These are phyloP conservation scores for Sergeia podlipaevii DNA, from an alignment of 208 protist species.

Conservation along the genomic window DNA sequence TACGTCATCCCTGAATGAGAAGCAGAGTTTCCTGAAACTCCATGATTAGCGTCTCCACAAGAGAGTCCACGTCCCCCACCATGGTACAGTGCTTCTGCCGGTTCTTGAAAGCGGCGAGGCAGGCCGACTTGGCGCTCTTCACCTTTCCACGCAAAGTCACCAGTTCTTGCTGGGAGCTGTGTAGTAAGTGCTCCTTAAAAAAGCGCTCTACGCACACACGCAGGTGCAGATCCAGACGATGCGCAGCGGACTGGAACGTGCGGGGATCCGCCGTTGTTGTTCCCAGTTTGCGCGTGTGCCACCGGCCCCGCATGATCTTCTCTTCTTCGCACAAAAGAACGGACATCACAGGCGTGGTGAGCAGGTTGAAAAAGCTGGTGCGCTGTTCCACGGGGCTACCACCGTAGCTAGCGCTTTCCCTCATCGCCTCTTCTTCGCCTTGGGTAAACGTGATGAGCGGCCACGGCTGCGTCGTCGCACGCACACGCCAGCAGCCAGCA, in stretches of 20 bases:
- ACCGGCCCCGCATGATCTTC: too few relatives aligned
- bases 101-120: background rate
- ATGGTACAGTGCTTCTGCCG: background rate
- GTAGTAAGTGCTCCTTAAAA: conserved; percentile 2
- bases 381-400: too few relatives aligned
- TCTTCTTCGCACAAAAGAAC: too few relatives aligned
- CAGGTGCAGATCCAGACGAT: conserved; percentile 46
- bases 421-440: background rate
- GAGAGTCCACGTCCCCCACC: background rate
- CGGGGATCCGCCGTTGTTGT: background rate
- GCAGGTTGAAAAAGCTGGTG: too few relatives aligned
- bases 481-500: conserved; percentile 10
- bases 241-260: conserved; percentile 6
- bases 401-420: background rate
- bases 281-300: background rate
- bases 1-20: too few relatives aligned
- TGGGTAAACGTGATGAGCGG: conserved; percentile 10
- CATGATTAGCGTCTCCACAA: too few relatives aligned
- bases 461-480: conserved; percentile 20
- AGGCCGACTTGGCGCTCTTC: background rate
- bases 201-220: conserved; percentile 32
- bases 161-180: background rate
- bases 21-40: too few relatives aligned
- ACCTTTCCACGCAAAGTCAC: too few relatives aligned
- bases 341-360: too few relatives aligned